Conservation (phyloP, 257 asterid genomes). For the Gentiana macrophylla region DNA sequence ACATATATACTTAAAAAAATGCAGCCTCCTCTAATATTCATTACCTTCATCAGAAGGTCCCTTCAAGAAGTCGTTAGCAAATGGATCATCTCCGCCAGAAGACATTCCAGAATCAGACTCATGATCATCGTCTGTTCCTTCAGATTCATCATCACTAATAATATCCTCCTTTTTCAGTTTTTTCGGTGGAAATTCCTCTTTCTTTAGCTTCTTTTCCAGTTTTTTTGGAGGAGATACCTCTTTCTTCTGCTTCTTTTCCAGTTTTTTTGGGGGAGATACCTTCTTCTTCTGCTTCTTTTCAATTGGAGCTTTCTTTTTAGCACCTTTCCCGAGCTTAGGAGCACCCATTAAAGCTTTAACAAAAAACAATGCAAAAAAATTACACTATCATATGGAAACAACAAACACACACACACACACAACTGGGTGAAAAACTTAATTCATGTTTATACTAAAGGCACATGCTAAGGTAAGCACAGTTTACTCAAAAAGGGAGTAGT, state of each 20-base stretch:
- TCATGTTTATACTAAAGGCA: no score
- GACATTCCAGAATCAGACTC: conserved; percentile 60
- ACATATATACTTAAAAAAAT: conserved; percentile 7
- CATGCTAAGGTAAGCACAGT: no score
- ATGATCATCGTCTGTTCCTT: conserved; percentile 35
- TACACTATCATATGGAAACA: no score
- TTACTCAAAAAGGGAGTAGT: no score
- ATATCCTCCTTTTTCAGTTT: conserved; percentile 18
- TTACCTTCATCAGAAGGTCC: conserved; percentile 62
- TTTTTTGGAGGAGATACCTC: neutral
- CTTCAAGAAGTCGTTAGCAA: conserved; percentile 56
- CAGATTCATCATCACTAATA: conserved; percentile 27
- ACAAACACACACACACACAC: no score
- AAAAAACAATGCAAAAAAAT: neutral
- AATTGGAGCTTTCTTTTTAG: conserved; percentile 2
- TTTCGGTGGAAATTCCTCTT: neutral
- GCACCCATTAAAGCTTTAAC: conserved; percentile 5
- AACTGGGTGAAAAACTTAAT: no score
- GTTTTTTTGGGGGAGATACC: neutral
- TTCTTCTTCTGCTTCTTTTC: conserved; percentile 8
- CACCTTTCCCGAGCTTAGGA: neutral
- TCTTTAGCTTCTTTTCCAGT: conserved; percentile 4
- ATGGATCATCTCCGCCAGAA: conserved; percentile 68
- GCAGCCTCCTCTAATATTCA: conserved; percentile 7
- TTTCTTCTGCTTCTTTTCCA: conserved; percentile 3